Base-by-base conservation (phyloP, 2,329 filamentous ascomycete genomes). In the Chaetomium sp. region DNA sequence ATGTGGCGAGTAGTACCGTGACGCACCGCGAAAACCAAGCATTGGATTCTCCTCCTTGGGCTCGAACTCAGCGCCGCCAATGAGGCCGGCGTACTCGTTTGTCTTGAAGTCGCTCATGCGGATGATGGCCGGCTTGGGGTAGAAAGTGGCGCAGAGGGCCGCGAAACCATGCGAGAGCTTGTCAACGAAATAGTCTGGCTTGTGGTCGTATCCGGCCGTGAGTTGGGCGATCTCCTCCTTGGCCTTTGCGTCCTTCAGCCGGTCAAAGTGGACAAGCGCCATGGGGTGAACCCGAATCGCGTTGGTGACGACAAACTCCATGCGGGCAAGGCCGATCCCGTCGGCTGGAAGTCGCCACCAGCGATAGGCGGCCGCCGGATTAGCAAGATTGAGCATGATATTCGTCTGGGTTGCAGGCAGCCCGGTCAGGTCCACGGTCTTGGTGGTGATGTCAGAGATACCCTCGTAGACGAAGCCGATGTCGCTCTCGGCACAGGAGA, bases 51-150 rank as follows among this genome's bases (percentile, higher is more conserved):
- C 69, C 50, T 73, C 71, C 19, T 64, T 59, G 1, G 68, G 67
- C 59, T 73, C 71, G 54, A 74, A 73, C 53, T 72, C 66, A 3
- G 64, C 62, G 19, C 71, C 71, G 10, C 71, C 71, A 44, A 73
- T 67, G 33, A 74, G 71, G 32, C 65, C 61, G 1, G 70, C 69
- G 59, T 73, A 73, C 55, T 72, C 72, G 54, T 72, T 73, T 2
- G 70, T 71, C 57, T 73, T 73, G 59, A 72, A 73, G 59, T 73
- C 71, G 53, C 70, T 73, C 64, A 73, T 64, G 33, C 70, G 70
- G 46, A 72, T 64, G 52, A 72, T 69, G 32, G 68, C 69, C 10
- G 70, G 72, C 50, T 68, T 69, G 33, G 71, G 71, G 47, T 70
- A 71, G 6, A 71, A 65, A 12, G 69, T 62, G 12, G 72, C 70